Percentiles rank a stretch among this genome's conserved stretches.
Evolutionary conservation across 2,329 filamentous ascomycete genomes (phyloP).

Genomic region (Nannizzia gypsea): DNA sequence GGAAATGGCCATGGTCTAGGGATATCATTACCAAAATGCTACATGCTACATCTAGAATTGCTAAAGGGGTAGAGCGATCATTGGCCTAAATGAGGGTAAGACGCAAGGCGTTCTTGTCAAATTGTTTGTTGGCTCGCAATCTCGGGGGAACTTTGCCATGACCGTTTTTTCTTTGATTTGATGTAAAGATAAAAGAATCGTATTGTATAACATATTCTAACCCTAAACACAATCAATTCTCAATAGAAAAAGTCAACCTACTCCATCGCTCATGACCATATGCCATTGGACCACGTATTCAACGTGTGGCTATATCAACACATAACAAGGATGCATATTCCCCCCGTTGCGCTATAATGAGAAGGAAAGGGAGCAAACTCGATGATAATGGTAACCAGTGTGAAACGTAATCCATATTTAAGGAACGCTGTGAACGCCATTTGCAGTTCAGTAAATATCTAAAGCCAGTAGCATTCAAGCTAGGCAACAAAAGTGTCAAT

Average conservation of each 20-base stretch:
- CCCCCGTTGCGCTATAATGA: not conserved
- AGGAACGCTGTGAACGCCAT: not conserved
- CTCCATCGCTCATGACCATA: not conserved
- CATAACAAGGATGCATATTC: not conserved
- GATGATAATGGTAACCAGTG: not conserved
- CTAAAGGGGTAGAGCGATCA: not conserved
- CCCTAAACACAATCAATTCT: not conserved
- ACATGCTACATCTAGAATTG: not conserved
- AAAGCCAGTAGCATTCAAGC: not conserved
- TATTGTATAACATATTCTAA: not conserved
- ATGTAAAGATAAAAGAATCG: not conserved
- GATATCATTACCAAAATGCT: conserved; percentile 6
- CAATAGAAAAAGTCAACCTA: not conserved
- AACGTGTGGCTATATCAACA: not conserved
- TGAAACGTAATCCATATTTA: not conserved
- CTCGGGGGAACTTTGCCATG: no score
- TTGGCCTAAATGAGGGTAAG: no score
- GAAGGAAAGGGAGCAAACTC: not conserved
- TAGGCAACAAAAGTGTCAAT: not conserved
- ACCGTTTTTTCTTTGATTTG: not conserved
- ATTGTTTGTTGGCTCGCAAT: no score
- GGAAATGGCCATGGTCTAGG: conserved; percentile 18
- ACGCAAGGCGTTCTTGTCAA: no score
- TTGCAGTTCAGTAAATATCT: not conserved
- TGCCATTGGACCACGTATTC: not conserved